Base-by-base conservation (phyloP, 2,329 filamentous ascomycete species). In the Madurella mycetomatis region DNA sequence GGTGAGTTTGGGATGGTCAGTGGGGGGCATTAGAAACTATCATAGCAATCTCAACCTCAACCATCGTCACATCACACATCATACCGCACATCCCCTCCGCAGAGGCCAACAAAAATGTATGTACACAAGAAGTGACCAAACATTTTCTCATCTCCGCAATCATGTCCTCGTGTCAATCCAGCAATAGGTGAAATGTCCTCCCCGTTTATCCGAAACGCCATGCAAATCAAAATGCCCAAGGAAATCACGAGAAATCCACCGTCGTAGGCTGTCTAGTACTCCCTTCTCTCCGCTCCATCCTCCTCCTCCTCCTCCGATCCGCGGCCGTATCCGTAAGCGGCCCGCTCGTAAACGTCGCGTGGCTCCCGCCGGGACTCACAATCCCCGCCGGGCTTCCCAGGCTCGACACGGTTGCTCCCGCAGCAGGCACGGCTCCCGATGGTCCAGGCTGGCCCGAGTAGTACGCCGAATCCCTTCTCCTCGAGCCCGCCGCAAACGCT, bases 381-480 rank as follows among this genome's bases (percentile, higher is more conserved):
- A 68, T 31, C 2, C 43, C 50, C 12, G 34, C 42, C 5, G 46
- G 67, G 58, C 76, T 80, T 41, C 69, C 77, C 13, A 76, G 62
- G 54, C 72, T 78, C 45, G 79, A 80, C 41, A 77, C 69, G 4
- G 78, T 78, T 34, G 68, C 69, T 2, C 69, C 70, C 1, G 71
- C 71, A 15, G 69, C 66, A 1, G 73, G 70, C 8, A 65, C 63
- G 30, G 60, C 59, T 1, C 72, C 74, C n/a, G 74, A 71, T 15
- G 73, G 73, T 2, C 73, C 72, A 2, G 75, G 70, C 55, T 72
- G 70, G 7, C 79, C 80, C 2, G 80, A 82, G 63, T 83, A 85
- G 62, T 85, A 85, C 9, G 80, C 80, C 43, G 80, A 83, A 63
- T 86, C 83, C 62, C 84, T 85, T 47, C 69, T 72, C 62, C 75